A percentile compares a stretch with the other conserved stretches of the same genome.
Evolutionary conservation across 23 red algal species (phyloP).

Genomic region (Rhodosorus marinus): DNA sequence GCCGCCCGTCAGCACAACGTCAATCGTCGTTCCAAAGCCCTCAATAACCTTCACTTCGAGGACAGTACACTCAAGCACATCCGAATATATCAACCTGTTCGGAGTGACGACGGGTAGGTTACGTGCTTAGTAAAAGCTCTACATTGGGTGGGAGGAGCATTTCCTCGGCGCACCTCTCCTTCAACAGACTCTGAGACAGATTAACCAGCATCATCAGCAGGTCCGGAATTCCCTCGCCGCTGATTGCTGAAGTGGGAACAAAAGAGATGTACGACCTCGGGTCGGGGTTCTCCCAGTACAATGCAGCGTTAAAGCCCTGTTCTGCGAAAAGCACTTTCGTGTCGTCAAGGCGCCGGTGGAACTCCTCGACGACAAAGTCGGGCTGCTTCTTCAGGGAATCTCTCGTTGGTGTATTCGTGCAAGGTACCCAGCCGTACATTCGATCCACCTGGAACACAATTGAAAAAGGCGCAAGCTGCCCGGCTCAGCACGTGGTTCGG

Average conservation of each 20-base stretch:
- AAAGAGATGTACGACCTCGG: conserved; percentile 55
- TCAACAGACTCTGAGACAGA: conserved; percentile 68
- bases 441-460: too few relatives aligned
- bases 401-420: conserved; percentile 34
- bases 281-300: conserved; percentile 96
- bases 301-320: conserved; percentile 82
- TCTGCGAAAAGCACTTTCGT: conserved; percentile 77
- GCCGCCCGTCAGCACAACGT: conserved; percentile 81
- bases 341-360: conserved; percentile 35
- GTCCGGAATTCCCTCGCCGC: conserved; percentile 93
- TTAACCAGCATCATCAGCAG: conserved; percentile 71
- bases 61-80: conserved; percentile 61
- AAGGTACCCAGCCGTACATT: conserved; percentile 74
- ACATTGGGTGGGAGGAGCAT: too few relatives aligned
- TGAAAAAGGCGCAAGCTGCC: too few relatives aligned
- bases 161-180: conserved; percentile 34
- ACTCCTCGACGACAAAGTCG: conserved; percentile 49
- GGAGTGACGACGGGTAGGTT: too few relatives aligned
- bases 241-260: conserved; percentile 89
- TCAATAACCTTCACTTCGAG: conserved; percentile 97
- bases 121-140: too few relatives aligned
- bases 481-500: too few relatives aligned
- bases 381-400: conserved; percentile 39
- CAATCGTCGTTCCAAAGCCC: conserved; percentile 90
- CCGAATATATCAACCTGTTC: conserved; percentile 60